Base-by-base conservation (phyloP, 1,284 basidiomycete species). In the Grifola frondosa region DNA sequence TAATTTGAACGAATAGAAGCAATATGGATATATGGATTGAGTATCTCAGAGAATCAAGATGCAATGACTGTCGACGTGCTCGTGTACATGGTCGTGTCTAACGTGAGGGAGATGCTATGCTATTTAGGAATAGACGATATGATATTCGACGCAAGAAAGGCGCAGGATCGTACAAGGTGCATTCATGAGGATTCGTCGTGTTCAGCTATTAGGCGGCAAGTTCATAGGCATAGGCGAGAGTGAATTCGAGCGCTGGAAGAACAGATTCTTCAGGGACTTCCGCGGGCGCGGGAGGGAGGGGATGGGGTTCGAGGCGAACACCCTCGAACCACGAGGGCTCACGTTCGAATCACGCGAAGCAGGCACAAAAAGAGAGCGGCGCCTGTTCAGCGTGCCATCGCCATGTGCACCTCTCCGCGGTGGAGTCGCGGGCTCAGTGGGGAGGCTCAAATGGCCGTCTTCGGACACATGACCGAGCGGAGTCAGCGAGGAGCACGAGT, bases 351-450 rank as follows among this genome's bases (percentile, higher is more conserved):
- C 47, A 40, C 52, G 54, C 29, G 53, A 44, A 9, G 57, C 44
- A 12, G 56, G 53, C 23, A 49, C 48, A 32, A 62, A 57, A 21
- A 62, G 48, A 12, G 60, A 59, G 40, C 58, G 58, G 28, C 59
- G 55, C 31, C 53, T 35, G 39, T 50, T 56, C 32, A 56, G 53
- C 17, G 46, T 26, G 12, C 48, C 30, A 16, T 44, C 48, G 34
- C 39, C 46, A 40, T 46, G 42, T 12, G 48, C 48, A 17, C 52
- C 43, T 20, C 38, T 35, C 30, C 46, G 42, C 24, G 35, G 38
- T 15, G 38, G 22, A n/a, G 30, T 37, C 6, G 32, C 29, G 5
- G 34, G 23, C 39, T 21, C 20, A 40, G 20, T 16, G 15, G 9
- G 44, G 40, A 5, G 23, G 35, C 30, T 29, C 15, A 31, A 19